Percentiles rank a stretch among this genome's conserved stretches.
Evolutionary conservation across 2,329 filamentous ascomycete genomes (phyloP).

Genomic region (Trichocomaceae sp.): DNA sequence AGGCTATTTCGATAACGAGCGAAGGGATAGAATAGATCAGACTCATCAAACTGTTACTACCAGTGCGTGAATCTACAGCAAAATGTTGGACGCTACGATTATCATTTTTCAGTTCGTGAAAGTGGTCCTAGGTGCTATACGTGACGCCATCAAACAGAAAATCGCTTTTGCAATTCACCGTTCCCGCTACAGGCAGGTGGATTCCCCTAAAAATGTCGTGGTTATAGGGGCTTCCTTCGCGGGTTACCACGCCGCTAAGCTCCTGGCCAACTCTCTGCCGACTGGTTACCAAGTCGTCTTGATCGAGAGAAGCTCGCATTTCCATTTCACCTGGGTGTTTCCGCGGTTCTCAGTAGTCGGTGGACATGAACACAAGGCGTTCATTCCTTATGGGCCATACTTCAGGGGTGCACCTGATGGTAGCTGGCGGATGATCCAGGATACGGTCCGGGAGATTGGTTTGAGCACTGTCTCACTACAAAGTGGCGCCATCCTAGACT

Average conservation of each 20-base stretch:
- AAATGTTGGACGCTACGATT: too few species aligned
- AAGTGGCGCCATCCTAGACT: slow-evolving; percentile 43
- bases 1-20: too few species aligned
- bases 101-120: too few species aligned
- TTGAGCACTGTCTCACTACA: slow-evolving; percentile 33
- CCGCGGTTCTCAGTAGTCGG: slow-evolving; percentile 53
- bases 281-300: slow-evolving; percentile 49
- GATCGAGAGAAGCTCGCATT: slow-evolving; percentile 55
- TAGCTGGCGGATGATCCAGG: slow-evolving; percentile 36
- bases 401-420: slow-evolving; percentile 32
- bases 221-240: slow-evolving; percentile 56
- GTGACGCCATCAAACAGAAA: too few species aligned
- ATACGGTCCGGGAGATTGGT: slow-evolving; percentile 36
- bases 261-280: slow-evolving; percentile 46
- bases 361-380: slow-evolving; percentile 53
- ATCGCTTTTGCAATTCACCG: not conserved
- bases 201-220: slow-evolving; percentile 42
- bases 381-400: slow-evolving; percentile 52
- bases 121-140: too few species aligned
- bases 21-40: too few species aligned
- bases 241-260: slow-evolving; percentile 46
- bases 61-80: too few species aligned
- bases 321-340: slow-evolving; percentile 56
- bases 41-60: too few species aligned
- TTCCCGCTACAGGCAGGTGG: not conserved